Conservation (phyloP, 2,329 filamentous ascomycete species). For the Calonectria crousiana region DNA sequence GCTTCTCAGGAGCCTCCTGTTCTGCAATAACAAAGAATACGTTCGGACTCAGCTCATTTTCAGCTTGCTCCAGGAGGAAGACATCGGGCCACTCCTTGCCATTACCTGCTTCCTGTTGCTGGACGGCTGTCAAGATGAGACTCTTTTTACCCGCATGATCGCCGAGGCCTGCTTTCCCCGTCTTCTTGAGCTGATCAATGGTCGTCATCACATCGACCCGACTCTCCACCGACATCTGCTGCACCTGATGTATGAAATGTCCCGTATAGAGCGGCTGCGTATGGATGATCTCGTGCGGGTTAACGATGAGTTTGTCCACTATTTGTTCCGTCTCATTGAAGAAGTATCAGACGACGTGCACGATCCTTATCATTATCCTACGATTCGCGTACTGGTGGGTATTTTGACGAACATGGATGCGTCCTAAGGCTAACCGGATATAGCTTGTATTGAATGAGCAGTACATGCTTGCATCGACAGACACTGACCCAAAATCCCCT, state of each 20-base stretch:
- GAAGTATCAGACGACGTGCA: conserved; percentile 86
- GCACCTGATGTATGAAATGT: conserved; percentile 96
- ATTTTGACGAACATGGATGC: not conserved
- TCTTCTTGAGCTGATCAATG: conserved; percentile 83
- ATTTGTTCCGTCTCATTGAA: conserved; percentile 90
- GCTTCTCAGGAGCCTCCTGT: conserved; percentile 82
- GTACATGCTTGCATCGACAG: conserved; percentile 86
- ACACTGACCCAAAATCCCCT: conserved; percentile 52
- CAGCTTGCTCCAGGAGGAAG: conserved; percentile 91
- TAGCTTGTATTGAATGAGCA: conserved; percentile 97
- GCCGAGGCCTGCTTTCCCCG: conserved; percentile 85
- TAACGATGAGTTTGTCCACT: conserved; percentile 84
- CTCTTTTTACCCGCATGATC: conserved; percentile 88
- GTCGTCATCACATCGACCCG: conserved; percentile 72
- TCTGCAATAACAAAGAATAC: conserved; percentile 81
- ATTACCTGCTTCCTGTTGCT: conserved; percentile 88
- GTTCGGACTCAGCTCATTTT: conserved; percentile 94
- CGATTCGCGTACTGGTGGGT: conserved; percentile 90
- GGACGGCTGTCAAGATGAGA: conserved; percentile 84
- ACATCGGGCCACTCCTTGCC: conserved; percentile 81
- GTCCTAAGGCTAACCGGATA: conserved; percentile 30
- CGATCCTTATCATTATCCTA: conserved; percentile 95
- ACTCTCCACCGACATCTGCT: conserved; percentile 84
- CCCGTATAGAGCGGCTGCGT: conserved; percentile 85
- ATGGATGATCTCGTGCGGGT: conserved; percentile 81